phyloP scores from a whole-genome alignment of 495 filamentous ascomycete species.

The Aspergillus heteromorphus region DNA sequence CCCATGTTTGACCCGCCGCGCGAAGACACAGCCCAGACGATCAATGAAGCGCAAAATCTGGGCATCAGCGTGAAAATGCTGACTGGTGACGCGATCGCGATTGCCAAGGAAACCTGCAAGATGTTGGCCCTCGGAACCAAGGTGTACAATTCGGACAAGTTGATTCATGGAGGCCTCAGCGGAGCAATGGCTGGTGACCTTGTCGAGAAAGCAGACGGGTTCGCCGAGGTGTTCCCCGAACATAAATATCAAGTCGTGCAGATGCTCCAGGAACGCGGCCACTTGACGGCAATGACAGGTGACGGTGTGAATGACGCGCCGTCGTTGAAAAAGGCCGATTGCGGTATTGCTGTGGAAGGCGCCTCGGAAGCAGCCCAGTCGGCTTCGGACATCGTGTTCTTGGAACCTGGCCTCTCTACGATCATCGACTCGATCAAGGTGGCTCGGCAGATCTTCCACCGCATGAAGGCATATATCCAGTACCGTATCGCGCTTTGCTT shows the following conservation, averaged over 20 bases:
- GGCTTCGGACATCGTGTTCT: slow-evolving; percentile 70
- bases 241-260: slow-evolving; percentile 98
- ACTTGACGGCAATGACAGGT: slow-evolving; percentile 96
- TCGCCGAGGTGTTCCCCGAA: slow-evolving; percentile 90
- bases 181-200: slow-evolving; percentile 66
- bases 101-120: slow-evolving; percentile 73
- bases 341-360: slow-evolving; percentile 67
- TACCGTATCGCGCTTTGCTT: slow-evolving; percentile 73
- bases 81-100: slow-evolving; percentile 69
- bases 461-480: slow-evolving; percentile 75
- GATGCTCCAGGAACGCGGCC: slow-evolving; percentile 93
- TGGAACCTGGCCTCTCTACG: slow-evolving; percentile 67
- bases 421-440: slow-evolving; percentile 73
- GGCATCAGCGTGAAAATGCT: slow-evolving; percentile 74
- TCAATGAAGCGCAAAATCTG: slow-evolving; percentile 64
- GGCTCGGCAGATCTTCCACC: slow-evolving; percentile 70
- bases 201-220: slow-evolving; percentile 67
- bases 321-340: slow-evolving; percentile 91
- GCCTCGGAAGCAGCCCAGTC: slow-evolving; percentile 69
- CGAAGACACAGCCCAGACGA: slow-evolving; percentile 72
- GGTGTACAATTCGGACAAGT: slow-evolving; percentile 66
- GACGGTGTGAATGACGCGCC: slow-evolving; percentile 98
- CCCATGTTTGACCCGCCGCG: slow-evolving; percentile 73
- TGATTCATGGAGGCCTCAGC: slow-evolving; percentile 64
- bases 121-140: slow-evolving; percentile 72